A percentile compares a stretch with the other conserved stretches of the same genome.
Evolutionary conservation across 2,329 filamentous ascomycete species (phyloP).

Genomic region (Scedosporium apiospermum): DNA sequence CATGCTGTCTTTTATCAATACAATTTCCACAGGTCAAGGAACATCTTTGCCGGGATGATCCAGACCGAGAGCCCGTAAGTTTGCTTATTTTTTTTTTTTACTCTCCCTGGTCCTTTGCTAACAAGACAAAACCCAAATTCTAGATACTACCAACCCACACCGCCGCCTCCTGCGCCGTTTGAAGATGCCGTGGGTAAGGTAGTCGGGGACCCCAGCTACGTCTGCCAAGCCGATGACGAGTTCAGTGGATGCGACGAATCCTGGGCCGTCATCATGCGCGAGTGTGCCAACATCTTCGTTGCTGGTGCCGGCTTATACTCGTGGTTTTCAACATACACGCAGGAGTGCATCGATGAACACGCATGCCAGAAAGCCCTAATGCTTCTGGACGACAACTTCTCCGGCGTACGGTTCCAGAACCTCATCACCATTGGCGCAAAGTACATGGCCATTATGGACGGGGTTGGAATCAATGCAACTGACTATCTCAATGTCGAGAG

Average conservation of each 20-base stretch:
- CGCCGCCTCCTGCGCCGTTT: slow-evolving; percentile 14
- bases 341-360: slow-evolving; percentile 4
- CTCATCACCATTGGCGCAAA: slow-evolving; percentile 22
- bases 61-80: slow-evolving; percentile 55
- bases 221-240: slow-evolving; percentile 7
- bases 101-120: no score
- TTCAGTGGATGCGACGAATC: slow-evolving; percentile 13
- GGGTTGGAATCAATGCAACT: slow-evolving; percentile 14
- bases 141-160: slow-evolving; percentile 39
- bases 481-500: slow-evolving; percentile 18
- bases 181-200: slow-evolving; percentile 5
- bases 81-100: slow-evolving; percentile 17
- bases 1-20: slow-evolving; percentile 43
- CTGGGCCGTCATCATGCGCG: slow-evolving; percentile 13
- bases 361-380: slow-evolving; percentile 17
- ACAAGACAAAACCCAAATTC: no score
- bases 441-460: slow-evolving; percentile 17
- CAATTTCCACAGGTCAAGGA: slow-evolving; percentile 33
- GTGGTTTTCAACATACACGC: slow-evolving; percentile 15
- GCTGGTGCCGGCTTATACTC: slow-evolving; percentile 16
- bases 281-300: slow-evolving; percentile 14
- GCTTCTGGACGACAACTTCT: slow-evolving; percentile 13
- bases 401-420: slow-evolving; percentile 15
- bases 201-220: slow-evolving; percentile 10
- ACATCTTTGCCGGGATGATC: slow-evolving; percentile 49